Evolutionary conservation across 768 basidiomycete species (phyloP), one percentile per base, ranked within the genome.

Genomic region (Tulasnella calospora): DNA sequence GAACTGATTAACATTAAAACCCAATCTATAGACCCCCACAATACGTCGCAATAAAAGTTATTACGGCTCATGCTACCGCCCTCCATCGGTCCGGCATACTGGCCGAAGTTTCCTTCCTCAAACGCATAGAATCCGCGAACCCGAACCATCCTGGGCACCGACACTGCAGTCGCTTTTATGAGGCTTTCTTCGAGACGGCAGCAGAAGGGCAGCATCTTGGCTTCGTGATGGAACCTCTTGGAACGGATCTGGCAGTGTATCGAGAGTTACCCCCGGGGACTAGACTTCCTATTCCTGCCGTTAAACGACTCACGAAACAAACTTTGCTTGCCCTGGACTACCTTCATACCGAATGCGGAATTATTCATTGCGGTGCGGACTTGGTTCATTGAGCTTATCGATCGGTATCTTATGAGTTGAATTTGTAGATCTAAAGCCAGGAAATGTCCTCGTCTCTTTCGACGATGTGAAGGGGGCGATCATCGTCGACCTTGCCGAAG

Each of bases 371-470:
- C 19, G 75, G 78, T 79, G 51, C 40, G 78, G 27, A 17, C 38
- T 10, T 40, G 38, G 5, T 3, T 3, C 38, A 3, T 40, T 3
- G 38, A 40, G 38, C 10, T 4, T 40, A 40, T 40, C 10, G 3
- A 3, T 40, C 10, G 10, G 38, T n/a, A 40, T 10, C 38, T 40
- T 4, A 40, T 40, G 3, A 10, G 38, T 40, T 40, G 10, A 10
- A 10, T 40, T 40, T 40, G 10, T 79, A 83, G 83, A 83, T 72
- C 30, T 83, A 23, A 83, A 83, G 76, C 57, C 79, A 8, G 79
- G 81, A 19, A 83, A 83, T n/a, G 72, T 82, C n/a, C 78, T 83
- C 2, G 55, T 83, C 23, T 69, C 27, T 38, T n/a, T 76, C 33
- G 79, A 55, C 73, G 51, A 23, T 33, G 71, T 4, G 81, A 76